Conservation (phyloP, 768 basidiomycete genomes). For the Boletus sp. region DNA sequence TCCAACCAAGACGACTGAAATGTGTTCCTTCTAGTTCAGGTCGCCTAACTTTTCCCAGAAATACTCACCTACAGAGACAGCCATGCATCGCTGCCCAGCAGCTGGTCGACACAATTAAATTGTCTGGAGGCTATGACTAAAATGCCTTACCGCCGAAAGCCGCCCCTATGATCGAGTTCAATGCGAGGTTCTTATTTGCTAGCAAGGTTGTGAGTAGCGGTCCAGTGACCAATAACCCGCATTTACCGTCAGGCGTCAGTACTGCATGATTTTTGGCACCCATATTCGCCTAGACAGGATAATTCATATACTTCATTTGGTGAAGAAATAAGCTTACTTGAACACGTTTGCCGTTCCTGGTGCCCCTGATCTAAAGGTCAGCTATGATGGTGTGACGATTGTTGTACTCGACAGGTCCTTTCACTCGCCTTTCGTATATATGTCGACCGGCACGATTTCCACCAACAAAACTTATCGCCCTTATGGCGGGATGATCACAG, state of each 20-base stretch:
- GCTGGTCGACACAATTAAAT: constrained; percentile 45
- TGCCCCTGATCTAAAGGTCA: constrained; percentile 51
- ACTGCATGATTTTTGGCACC: constrained; percentile 98
- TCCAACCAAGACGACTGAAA: constrained; percentile 76
- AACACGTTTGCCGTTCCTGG: constrained; percentile 84
- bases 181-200: constrained; percentile 89
- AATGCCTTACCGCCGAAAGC: constrained; percentile 75
- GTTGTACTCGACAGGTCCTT: not conserved
- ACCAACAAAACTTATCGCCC: constrained; percentile 95
- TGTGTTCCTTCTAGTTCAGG: not conserved
- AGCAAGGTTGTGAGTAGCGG: not conserved
- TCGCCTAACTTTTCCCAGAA: not conserved
- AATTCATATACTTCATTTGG: not conserved
- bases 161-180: constrained; percentile 91
- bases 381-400: not conserved
- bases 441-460: constrained; percentile 91
- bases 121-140: constrained; percentile 17
- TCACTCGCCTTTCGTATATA: constrained; percentile 76
- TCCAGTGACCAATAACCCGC: not conserved
- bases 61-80: constrained; percentile 77
- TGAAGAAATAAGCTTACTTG: constrained; percentile 44
- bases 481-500: constrained; percentile 88
- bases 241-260: constrained; percentile 87
- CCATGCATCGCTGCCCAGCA: constrained; percentile 98
- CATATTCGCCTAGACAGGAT: constrained; percentile 55